Evolutionary conservation across 768 basidiomycete species (phyloP).

Genomic region (Termitomyces sp.): DNA sequence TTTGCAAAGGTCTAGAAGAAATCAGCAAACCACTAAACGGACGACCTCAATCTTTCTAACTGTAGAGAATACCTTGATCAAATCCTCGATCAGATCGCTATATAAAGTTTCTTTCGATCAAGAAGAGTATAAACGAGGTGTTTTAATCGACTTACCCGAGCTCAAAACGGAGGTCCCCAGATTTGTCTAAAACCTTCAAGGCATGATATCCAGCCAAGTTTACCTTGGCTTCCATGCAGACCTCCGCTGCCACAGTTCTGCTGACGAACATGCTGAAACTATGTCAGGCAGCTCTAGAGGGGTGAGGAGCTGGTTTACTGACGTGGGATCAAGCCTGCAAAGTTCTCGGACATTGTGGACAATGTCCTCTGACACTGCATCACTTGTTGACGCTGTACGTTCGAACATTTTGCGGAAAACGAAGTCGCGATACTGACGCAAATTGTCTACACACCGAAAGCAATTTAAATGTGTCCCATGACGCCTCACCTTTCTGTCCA

Average conservation of each 20-base stretch:
- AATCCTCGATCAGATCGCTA: constrained; percentile 53
- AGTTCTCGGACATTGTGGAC: constrained; percentile 67
- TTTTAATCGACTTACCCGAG: constrained; percentile 41
- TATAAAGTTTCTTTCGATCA: not conserved
- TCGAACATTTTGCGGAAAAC: constrained; percentile 88
- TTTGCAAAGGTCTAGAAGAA: constrained; percentile 55
- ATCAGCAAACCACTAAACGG: constrained; percentile 8
- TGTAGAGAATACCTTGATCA: constrained; percentile 52
- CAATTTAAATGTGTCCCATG: not conserved
- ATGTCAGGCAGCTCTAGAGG: constrained; percentile 2
- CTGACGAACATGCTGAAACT: constrained; percentile 69
- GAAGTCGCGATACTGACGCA: constrained; percentile 67
- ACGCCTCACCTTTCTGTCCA: constrained; percentile 64
- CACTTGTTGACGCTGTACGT: constrained; percentile 42
- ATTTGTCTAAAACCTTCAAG: constrained; percentile 60
- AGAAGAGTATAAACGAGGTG: not conserved
- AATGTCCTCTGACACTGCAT: constrained; percentile 56
- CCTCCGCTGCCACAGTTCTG: constrained; percentile 77
- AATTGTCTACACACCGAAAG: not conserved
- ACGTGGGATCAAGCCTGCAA: constrained; percentile 66
- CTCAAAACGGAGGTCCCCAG: constrained; percentile 62
- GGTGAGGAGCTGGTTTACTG: constrained; percentile 15
- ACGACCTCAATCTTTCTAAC: not conserved
- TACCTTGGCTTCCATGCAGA: constrained; percentile 74
- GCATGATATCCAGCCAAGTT: constrained; percentile 69